Conservation (phyloP, 2,329 filamentous ascomycete genomes). For the Chrysoporthe puriensis region DNA sequence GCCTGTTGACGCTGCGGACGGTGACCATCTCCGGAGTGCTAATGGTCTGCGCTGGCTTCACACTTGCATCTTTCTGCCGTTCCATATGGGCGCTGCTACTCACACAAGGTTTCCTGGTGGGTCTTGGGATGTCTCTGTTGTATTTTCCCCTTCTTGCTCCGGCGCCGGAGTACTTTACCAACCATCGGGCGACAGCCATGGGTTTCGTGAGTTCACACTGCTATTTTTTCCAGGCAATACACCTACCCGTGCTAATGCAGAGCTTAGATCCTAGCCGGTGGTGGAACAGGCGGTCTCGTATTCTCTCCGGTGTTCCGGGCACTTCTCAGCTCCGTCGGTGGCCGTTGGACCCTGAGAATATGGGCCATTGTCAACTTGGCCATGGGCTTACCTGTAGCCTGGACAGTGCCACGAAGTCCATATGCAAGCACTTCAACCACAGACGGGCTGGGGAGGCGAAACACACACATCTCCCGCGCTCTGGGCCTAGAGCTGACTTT, state of each 20-base stretch:
- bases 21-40: slow-evolving; percentile 47
- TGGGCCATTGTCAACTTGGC: slow-evolving; percentile 43
- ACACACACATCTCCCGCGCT: slow-evolving; percentile 43
- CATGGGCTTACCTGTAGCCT: slow-evolving; percentile 44
- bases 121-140: slow-evolving; percentile 48
- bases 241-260: slow-evolving; percentile 5
- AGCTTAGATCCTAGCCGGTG: slow-evolving; percentile 43
- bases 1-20: slow-evolving; percentile 37
- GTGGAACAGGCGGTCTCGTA: slow-evolving; percentile 47
- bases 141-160: slow-evolving; percentile 49
- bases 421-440: slow-evolving; percentile 36
- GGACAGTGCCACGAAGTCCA: slow-evolving; percentile 44
- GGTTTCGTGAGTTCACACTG: slow-evolving; percentile 41
- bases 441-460: slow-evolving; percentile 34
- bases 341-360: slow-evolving; percentile 48
- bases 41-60: slow-evolving; percentile 46
- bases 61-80: slow-evolving; percentile 43
- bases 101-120: slow-evolving; percentile 48
- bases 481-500: slow-evolving; percentile 45
- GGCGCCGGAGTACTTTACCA: slow-evolving; percentile 53
- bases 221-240: slow-evolving; percentile 20
- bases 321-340: slow-evolving; percentile 47
- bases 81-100: slow-evolving; percentile 47
- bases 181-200: slow-evolving; percentile 50
- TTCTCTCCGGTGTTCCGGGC: slow-evolving; percentile 45